These are phyloP conservation scores for Raddia distichophylla DNA, from an alignment of 176 grass and related monocot species.

Conservation along the genomic window DNA sequence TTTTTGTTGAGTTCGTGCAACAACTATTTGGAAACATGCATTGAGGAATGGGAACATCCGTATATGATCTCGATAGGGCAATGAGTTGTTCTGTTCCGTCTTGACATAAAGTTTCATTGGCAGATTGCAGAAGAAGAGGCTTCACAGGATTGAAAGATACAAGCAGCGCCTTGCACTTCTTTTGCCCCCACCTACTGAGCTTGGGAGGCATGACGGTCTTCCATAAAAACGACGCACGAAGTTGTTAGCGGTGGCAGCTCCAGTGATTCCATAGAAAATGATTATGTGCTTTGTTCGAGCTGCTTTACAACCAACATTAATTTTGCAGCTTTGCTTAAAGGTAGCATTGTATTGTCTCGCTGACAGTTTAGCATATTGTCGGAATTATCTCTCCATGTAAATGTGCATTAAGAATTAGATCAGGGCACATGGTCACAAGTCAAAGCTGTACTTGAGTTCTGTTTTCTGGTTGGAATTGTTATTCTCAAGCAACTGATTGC, in stretches of 20 bases:
- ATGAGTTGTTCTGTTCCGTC: slow-evolving; percentile 5
- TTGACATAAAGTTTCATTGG: slow-evolving; percentile 25
- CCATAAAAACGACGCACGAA: slow-evolving; percentile 21
- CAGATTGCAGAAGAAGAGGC: slow-evolving; percentile 66
- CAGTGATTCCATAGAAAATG: neutral
- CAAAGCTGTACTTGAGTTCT: neutral
- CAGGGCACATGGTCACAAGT: neutral
- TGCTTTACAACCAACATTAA: neutral
- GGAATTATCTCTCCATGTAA: slow-evolving; percentile 18
- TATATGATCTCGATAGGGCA: neutral
- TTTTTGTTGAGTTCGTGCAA: slow-evolving; percentile 12
- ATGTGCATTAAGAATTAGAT: neutral
- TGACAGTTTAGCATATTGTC: neutral
- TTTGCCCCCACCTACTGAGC: slow-evolving; percentile 58
- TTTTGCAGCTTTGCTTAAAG: neutral
- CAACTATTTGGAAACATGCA: slow-evolving; percentile 2
- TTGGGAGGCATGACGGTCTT: slow-evolving; percentile 42
- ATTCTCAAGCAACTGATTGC: neutral
- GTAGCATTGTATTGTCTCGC: neutral
- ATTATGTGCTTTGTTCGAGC: neutral
- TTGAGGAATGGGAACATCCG: neutral
- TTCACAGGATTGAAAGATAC: slow-evolving; percentile 74
- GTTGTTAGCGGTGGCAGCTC: neutral
- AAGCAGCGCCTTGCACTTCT: slow-evolving; percentile 82
- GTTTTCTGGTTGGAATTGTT: neutral